Percentiles rank a stretch among this genome's conserved stretches.
phyloP scores from a whole-genome alignment of 345 rosid species.

The Ricinus communis region DNA sequence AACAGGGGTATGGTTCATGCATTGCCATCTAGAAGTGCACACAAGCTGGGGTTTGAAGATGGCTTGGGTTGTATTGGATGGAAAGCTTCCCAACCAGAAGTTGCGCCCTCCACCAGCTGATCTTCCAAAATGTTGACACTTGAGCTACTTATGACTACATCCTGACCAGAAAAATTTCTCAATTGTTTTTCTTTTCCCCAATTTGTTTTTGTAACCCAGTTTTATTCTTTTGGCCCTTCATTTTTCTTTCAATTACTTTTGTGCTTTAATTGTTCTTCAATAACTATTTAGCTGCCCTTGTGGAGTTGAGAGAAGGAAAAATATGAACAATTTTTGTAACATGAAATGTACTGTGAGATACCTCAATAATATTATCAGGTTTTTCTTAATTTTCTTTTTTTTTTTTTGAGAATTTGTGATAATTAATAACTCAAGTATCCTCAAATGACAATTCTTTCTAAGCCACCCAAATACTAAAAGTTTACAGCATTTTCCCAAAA shows the following conservation, averaged over 20 bases:
- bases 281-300: neutral
- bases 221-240: neutral
- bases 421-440: neutral
- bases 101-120: conserved; percentile 26
- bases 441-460: neutral
- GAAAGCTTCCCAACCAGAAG: conserved; percentile 27
- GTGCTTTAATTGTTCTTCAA: neutral
- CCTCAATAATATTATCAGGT: neutral
- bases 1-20: conserved; percentile 31
- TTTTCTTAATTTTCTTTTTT: neutral
- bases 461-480: neutral
- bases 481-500: too few relatives aligned
- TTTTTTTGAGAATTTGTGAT: neutral
- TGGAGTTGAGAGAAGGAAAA: neutral
- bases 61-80: conserved; percentile 33
- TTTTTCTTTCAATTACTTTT: neutral
- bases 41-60: conserved; percentile 33
- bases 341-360: neutral
- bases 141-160: neutral
- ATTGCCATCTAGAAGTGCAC: conserved; percentile 32
- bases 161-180: neutral
- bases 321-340: neutral
- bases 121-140: conserved; percentile 12
- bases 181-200: neutral
- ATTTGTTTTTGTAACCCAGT: conserved; percentile 12